Percentiles rank a stretch among this genome's conserved stretches.
Evolutionary conservation across 2,329 filamentous ascomycete genomes (phyloP).

Genomic region (Stemphylium beticola): DNA sequence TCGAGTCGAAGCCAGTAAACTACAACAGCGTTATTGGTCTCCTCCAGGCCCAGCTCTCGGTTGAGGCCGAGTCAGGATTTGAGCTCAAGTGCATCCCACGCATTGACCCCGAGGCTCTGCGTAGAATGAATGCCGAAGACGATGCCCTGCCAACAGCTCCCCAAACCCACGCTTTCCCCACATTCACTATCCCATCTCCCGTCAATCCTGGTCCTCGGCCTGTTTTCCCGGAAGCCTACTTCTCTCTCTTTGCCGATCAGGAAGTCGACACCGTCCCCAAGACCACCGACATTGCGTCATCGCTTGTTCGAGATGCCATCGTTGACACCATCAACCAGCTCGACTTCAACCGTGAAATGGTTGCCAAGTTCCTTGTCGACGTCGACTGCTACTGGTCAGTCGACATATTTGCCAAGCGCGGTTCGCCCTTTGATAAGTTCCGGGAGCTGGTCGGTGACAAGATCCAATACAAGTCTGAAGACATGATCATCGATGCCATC

Average conservation of each 20-base stretch:
- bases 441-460: constrained; percentile 68
- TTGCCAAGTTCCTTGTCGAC: constrained; percentile 89
- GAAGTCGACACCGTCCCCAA: constrained; percentile 88
- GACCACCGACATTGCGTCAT: constrained; percentile 76
- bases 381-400: constrained; percentile 93
- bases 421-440: constrained; percentile 89
- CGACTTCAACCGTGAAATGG: constrained; percentile 87
- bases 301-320: constrained; percentile 82
- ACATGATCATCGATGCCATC: constrained; percentile 95
- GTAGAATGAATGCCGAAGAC: constrained; percentile 63
- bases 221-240: constrained; percentile 90
- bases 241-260: constrained; percentile 88
- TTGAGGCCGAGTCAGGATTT: constrained; percentile 77
- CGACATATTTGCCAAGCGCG: constrained; percentile 89
- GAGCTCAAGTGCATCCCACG: constrained; percentile 69
- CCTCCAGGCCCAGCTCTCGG: constrained; percentile 83
- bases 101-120: constrained; percentile 53
- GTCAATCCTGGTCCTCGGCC: constrained; percentile 76
- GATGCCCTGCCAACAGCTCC: constrained; percentile 58
- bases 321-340: constrained; percentile 93
- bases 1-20: constrained; percentile 65
- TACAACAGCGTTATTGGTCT: constrained; percentile 78
- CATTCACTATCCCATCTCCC: constrained; percentile 75
- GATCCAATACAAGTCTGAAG: constrained; percentile 95
- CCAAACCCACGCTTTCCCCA: constrained; percentile 77